Evolutionary conservation across 305 asterid species (phyloP).

Genomic region (Rubia balearica): DNA sequence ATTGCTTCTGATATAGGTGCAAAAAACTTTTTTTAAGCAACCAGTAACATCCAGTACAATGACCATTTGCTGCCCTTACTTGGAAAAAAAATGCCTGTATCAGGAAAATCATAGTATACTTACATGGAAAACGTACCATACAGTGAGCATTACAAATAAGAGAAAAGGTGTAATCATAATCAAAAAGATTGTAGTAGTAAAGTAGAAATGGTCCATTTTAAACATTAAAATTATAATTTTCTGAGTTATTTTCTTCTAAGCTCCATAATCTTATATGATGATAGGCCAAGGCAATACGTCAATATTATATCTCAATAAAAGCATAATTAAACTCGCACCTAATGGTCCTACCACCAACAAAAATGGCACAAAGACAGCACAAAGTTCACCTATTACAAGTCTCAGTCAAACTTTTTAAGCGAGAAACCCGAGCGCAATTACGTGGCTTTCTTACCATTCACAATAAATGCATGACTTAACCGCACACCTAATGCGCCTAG

Average conservation of each 20-base stretch:
- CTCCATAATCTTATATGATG: background rate
- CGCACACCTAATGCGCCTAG: slow-evolving; percentile 1
- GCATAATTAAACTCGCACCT: slow-evolving; percentile 5
- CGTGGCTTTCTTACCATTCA: background rate
- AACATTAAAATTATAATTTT: background rate
- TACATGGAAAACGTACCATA: background rate
- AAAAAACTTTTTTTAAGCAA: background rate
- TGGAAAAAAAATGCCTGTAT: background rate
- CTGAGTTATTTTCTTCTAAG: background rate
- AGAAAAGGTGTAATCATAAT: background rate
- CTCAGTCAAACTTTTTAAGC: slow-evolving; percentile 1
- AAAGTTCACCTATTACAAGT: slow-evolving; percentile 4
- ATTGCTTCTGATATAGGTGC: background rate
- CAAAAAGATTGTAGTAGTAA: background rate
- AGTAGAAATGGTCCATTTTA: background rate
- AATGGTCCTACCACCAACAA: background rate
- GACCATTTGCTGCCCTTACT: background rate
- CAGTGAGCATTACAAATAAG: background rate
- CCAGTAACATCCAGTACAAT: background rate
- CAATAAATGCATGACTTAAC: background rate
- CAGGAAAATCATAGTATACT: background rate
- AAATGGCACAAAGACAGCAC: background rate
- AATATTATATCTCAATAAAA: background rate
- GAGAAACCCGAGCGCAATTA: background rate
- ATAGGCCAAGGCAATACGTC: background rate